Evolutionary conservation across 2,329 filamentous ascomycete species (phyloP).

Genomic region (Sporothrix phasma): DNA sequence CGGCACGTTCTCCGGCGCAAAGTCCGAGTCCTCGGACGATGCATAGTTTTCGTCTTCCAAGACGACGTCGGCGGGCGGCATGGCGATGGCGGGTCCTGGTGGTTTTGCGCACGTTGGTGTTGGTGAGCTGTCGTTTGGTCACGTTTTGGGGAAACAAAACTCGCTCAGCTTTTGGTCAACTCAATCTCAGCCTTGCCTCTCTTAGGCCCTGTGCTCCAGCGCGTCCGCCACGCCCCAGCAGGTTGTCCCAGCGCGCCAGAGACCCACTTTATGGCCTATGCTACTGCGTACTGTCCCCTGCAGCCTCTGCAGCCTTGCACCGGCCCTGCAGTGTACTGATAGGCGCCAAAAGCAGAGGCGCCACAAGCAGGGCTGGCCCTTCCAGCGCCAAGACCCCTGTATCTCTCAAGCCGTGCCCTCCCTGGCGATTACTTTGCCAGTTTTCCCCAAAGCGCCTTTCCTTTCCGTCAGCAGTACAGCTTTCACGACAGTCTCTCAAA

Average conservation of each 20-base stretch:
- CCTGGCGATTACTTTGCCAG: background rate
- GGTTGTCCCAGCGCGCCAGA: background rate
- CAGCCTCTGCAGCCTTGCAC: background rate
- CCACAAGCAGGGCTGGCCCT: background rate
- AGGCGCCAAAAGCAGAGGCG: too few species aligned
- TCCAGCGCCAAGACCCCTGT: background rate
- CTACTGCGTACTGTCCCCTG: too few species aligned
- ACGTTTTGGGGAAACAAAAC: too few species aligned
- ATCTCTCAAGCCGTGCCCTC: background rate
- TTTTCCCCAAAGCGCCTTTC: background rate
- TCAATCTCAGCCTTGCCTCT: too few species aligned
- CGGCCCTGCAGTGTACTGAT: background rate
- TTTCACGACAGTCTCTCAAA: background rate
- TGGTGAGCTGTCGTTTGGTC: background rate
- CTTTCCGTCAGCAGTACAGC: background rate
- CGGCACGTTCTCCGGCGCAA: slow-evolving; percentile 47
- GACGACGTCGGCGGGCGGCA: slow-evolving; percentile 31
- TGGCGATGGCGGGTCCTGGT: slow-evolving; percentile 26
- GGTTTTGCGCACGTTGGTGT: background rate
- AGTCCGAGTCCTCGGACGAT: slow-evolving; percentile 66
- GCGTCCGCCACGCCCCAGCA: background rate
- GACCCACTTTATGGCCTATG: background rate
- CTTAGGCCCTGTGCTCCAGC: background rate
- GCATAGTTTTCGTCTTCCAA: slow-evolving; percentile 47
- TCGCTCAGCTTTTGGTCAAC: too few species aligned